These are phyloP conservation scores for Aethionema arabicum DNA, from an alignment of 345 rosid genomes.

Conservation along the genomic window DNA sequence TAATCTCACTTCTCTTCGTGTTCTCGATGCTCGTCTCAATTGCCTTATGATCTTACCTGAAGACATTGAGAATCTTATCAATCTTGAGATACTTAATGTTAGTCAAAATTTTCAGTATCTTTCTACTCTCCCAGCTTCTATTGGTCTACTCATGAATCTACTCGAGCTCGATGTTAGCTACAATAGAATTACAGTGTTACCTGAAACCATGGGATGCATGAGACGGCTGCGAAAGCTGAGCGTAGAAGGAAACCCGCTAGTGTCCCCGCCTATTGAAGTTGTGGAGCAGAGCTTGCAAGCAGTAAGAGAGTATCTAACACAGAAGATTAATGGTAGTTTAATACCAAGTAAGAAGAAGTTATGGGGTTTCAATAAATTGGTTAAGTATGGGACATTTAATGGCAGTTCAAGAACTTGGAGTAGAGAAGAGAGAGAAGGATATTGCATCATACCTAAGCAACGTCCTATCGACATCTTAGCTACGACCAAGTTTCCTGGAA, in stretches of 20 bases:
- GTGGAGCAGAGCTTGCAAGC: slow-evolving; percentile 57
- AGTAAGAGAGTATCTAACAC: slow-evolving; percentile 65
- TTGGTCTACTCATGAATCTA: slow-evolving; percentile 71
- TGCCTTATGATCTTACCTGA: slow-evolving; percentile 63
- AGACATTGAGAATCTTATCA: slow-evolving; percentile 64
- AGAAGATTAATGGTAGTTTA: slow-evolving; percentile 52
- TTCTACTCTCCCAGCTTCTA: slow-evolving; percentile 51
- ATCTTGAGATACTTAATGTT: slow-evolving; percentile 62
- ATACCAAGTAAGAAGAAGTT: slow-evolving; percentile 51
- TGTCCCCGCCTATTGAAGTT: slow-evolving; percentile 66
- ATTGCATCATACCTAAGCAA: slow-evolving; percentile 45
- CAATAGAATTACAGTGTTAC: slow-evolving; percentile 56
- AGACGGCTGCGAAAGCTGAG: slow-evolving; percentile 56
- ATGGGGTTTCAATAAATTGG: slow-evolving; percentile 65
- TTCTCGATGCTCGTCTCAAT: slow-evolving; percentile 68
- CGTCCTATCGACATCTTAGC: slow-evolving; percentile 51
- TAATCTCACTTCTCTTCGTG: slow-evolving; percentile 51
- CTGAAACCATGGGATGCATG: slow-evolving; percentile 70
- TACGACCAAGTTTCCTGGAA: slow-evolving; percentile 55
- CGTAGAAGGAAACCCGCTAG: slow-evolving; percentile 72
- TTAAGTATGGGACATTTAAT: slow-evolving; percentile 57
- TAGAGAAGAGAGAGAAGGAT: slow-evolving; percentile 51
- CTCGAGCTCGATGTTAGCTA: slow-evolving; percentile 71
- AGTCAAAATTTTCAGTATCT: slow-evolving; percentile 87
- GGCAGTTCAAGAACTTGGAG: slow-evolving; percentile 33